phyloP scores from a whole-genome alignment of 1,284 basidiomycete species.

The Anthracocystis panici-leucophaei region DNA sequence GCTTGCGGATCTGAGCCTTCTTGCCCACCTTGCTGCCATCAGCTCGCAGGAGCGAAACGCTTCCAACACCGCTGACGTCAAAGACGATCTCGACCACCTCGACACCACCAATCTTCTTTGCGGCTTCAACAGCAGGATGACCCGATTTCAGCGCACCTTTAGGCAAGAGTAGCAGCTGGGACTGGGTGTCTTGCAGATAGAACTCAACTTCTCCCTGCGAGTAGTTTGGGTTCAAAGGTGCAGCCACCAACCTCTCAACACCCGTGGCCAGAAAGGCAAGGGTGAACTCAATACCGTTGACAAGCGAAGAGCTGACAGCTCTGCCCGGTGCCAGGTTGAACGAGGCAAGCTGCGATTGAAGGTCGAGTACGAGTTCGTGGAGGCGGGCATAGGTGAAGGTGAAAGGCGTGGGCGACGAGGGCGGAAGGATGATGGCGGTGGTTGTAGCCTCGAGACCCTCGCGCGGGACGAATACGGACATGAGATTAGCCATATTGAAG shows the following conservation, averaged over 20 bases:
- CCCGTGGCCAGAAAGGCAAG: slow-evolving; percentile 70
- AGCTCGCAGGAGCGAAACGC: slow-evolving; percentile 43
- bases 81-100: slow-evolving; percentile 66
- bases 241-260: slow-evolving; percentile 68
- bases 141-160: slow-evolving; percentile 50
- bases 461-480: slow-evolving; percentile 46
- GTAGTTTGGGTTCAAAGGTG: slow-evolving; percentile 72
- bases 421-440: slow-evolving; percentile 53
- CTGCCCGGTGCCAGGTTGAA: slow-evolving; percentile 45
- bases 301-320: slow-evolving; percentile 66
- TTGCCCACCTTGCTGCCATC: slow-evolving; percentile 41
- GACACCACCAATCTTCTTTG: slow-evolving; percentile 51
- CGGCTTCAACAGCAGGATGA: slow-evolving; percentile 55
- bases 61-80: slow-evolving; percentile 46
- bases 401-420: slow-evolving; percentile 53
- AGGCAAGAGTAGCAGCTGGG: slow-evolving; percentile 66
- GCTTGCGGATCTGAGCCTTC: slow-evolving; percentile 30
- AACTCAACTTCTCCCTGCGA: slow-evolving; percentile 69
- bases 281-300: slow-evolving; percentile 70
- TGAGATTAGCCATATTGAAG: slow-evolving; percentile 45
- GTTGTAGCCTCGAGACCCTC: slow-evolving; percentile 43
- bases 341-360: slow-evolving; percentile 60
- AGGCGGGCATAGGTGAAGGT: slow-evolving; percentile 55
- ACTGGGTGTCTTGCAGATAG: slow-evolving; percentile 70
- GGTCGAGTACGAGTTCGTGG: slow-evolving; percentile 45